Evolutionary conservation across 2,329 filamentous ascomycete genomes (phyloP).

Genomic region (Dothideomycetidae sp.): DNA sequence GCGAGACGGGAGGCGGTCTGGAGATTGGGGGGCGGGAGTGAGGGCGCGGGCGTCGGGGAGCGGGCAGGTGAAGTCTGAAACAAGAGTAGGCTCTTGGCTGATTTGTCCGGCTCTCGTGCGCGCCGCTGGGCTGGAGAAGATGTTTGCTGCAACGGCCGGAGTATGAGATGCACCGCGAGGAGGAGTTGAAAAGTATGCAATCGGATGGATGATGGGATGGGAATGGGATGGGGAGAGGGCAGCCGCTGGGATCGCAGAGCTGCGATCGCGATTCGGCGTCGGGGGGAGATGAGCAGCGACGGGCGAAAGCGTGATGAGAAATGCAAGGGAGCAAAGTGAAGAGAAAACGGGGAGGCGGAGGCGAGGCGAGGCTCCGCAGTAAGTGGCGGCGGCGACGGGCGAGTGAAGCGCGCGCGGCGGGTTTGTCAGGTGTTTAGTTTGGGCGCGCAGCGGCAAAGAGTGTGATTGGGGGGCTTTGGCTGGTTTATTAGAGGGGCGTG

Average conservation of each 20-base stretch:
- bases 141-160: neutral
- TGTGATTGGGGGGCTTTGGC: conserved; percentile 3
- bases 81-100: neutral
- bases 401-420: too few relatives aligned
- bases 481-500: too few relatives aligned
- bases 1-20: neutral
- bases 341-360: neutral
- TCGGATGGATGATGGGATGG: neutral
- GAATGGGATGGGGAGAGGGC: neutral
- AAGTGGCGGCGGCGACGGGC: too few relatives aligned
- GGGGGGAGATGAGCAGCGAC: neutral
- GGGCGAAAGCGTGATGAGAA: too few relatives aligned
- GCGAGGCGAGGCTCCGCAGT: neutral
- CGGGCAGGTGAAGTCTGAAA: neutral
- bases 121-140: too few relatives aligned
- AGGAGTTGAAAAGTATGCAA: neutral
- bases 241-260: too few relatives aligned
- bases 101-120: neutral
- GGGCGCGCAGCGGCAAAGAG: conserved; percentile 4
- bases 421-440: conserved; percentile 6
- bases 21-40: neutral
- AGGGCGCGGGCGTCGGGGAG: too few relatives aligned
- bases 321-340: too few relatives aligned
- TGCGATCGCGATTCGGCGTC: neutral
- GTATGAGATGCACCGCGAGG: too few relatives aligned